Evolutionary conservation across 176 grass and related monocot species (phyloP), one percentile per base, ranked within the genome.

Genomic region (Hsuehochloa calcarea): DNA sequence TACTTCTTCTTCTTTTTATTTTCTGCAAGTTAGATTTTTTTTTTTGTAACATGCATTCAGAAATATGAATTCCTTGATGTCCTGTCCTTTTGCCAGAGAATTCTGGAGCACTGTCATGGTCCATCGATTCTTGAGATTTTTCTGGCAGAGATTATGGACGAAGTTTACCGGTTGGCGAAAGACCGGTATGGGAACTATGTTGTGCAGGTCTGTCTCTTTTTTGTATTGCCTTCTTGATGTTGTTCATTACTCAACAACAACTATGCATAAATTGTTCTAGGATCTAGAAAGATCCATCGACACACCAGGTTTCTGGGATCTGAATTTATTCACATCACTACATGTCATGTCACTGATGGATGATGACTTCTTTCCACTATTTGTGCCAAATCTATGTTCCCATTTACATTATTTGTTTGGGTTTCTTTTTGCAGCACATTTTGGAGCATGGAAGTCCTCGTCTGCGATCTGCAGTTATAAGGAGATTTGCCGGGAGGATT

Each of bases 131-230:
- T 50, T 25, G 26, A 46, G 16, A 31, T 49, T 46, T 47, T 79
- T 50, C 43, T 80, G 9, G 29, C 27, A 8, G 61, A 67, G 77
- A 51, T 66, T 80, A 66, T 80, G 29, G 77, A n/a, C 9, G 60
- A 80, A 29, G 41, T 66, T 66, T 64, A 12, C 40, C 15, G 35
- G 8, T 20, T 79, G 60, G 38, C 60, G 6, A 44, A 64, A 79
- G 59, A 79, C 43, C 59, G 49, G 3, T 49, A 46, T 29, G 58
- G 23, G 15, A 65, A 79, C 76, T 79, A 79, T 79, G 41, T 79
- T 65, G 77, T 79, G 60, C 59, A 79, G 60, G 77, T 79, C 25
- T 20, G 25, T 65, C 58, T 19, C 23, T 4, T n/a, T n/a, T 27
- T 62, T 78, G 23, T 40, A 40, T 43, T 45, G 6, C 14, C 17